Conservation (phyloP, 2,329 filamentous ascomycete genomes). For the Eutypa lata region DNA sequence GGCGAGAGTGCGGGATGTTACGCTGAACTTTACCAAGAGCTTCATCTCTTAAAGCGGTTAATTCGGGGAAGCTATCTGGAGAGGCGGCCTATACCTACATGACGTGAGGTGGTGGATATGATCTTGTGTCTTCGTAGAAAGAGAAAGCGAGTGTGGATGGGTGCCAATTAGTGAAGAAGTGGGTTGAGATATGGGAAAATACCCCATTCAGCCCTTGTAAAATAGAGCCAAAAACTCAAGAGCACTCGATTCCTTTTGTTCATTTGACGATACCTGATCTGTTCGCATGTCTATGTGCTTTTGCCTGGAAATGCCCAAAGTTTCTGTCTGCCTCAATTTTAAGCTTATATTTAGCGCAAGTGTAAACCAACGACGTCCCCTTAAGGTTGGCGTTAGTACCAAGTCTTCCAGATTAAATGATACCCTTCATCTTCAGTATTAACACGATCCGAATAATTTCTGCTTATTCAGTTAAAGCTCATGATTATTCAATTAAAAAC, state of each 20-base stretch:
- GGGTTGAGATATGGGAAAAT: slow-evolving; percentile 40
- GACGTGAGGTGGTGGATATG: slow-evolving; percentile 23
- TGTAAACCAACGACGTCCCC: too few species aligned
- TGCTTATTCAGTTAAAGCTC: too few species aligned
- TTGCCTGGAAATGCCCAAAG: too few species aligned
- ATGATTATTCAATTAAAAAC: too few species aligned
- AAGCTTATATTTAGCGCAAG: too few species aligned
- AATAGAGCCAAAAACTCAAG: slow-evolving; percentile 62
- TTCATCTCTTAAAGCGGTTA: slow-evolving; percentile 60
- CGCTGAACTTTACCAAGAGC: slow-evolving; percentile 85
- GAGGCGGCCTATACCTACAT: slow-evolving; percentile 46
- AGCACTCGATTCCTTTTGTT: slow-evolving; percentile 61
- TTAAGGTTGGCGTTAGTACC: too few species aligned
- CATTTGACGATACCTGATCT: slow-evolving; percentile 17
- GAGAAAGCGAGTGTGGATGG: slow-evolving; percentile 38
- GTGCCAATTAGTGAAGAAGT: slow-evolving; percentile 46
- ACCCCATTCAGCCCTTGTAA: slow-evolving; percentile 56
- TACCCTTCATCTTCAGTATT: too few species aligned
- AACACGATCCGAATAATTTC: too few species aligned
- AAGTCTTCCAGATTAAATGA: too few species aligned
- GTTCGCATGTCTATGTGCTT: too few species aligned
- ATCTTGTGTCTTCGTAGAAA: slow-evolving; percentile 46
- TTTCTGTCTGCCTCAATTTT: too few species aligned
- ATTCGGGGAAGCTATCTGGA: slow-evolving; percentile 26
- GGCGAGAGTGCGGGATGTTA: slow-evolving; percentile 74